Conservation (phyloP, 1,284 basidiomycete genomes). For the Leccinum angustisporum region DNA sequence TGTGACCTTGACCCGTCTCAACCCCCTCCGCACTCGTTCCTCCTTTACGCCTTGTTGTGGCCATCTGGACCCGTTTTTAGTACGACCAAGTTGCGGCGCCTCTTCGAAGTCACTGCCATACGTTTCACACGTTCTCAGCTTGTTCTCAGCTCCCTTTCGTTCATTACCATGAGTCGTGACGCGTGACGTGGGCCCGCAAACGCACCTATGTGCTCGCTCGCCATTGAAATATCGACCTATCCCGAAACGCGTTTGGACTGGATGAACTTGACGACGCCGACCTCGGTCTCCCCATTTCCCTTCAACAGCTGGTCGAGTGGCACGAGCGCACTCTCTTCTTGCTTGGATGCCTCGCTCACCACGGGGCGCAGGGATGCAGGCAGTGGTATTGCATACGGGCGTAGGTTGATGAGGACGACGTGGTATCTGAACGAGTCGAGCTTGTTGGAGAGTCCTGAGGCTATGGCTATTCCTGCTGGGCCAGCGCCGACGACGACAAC, state of each 20-base stretch:
- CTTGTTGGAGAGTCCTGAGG: slow-evolving; percentile 37
- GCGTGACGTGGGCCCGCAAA: too few relatives aligned
- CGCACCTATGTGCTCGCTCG: too few relatives aligned
- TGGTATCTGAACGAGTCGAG: slow-evolving; percentile 38
- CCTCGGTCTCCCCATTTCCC: slow-evolving; percentile 44
- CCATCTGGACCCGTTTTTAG: too few relatives aligned
- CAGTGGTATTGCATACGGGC: slow-evolving; percentile 39
- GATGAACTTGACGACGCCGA: slow-evolving; percentile 47
- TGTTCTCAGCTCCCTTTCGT: too few relatives aligned
- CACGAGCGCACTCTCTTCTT: slow-evolving; percentile 39
- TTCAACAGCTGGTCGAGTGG: slow-evolving; percentile 49
- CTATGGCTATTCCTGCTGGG: slow-evolving; percentile 35
- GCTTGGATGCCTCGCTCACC: slow-evolving; percentile 36
- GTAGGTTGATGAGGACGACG: slow-evolving; percentile 42
- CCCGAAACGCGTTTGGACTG: slow-evolving; percentile 29
- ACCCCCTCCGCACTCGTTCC: too few relatives aligned
- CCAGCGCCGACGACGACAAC: slow-evolving; percentile 50
- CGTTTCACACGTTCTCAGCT: too few relatives aligned
- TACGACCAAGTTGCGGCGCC: too few relatives aligned
- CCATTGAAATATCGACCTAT: too few relatives aligned
- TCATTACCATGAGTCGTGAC: too few relatives aligned
- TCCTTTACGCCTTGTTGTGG: too few relatives aligned
- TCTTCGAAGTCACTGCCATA: too few relatives aligned
- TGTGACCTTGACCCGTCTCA: too few relatives aligned
- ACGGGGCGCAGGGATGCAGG: slow-evolving; percentile 41